phyloP scores from a whole-genome alignment of 2,329 filamentous ascomycete genomes.

The Raffaelea albimanens region DNA sequence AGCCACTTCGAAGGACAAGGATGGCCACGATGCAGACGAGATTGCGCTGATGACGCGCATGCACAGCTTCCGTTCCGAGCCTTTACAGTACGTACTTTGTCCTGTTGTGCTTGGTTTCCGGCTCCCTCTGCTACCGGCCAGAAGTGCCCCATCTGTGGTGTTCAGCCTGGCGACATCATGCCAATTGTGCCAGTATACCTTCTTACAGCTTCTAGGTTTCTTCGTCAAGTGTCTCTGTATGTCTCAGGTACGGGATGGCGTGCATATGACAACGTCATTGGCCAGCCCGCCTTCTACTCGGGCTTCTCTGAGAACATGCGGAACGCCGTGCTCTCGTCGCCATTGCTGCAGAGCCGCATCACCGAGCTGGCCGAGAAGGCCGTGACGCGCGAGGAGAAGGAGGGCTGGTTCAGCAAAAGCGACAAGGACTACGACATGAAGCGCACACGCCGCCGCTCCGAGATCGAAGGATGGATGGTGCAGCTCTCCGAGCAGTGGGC shows the following conservation, averaged over 20 bases:
- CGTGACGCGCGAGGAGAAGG: constrained; percentile 64
- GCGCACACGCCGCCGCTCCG: constrained; percentile 44
- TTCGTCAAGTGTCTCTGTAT: constrained; percentile 87
- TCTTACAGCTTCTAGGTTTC: constrained; percentile 67
- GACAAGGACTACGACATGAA: constrained; percentile 39
- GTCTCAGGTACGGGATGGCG: constrained; percentile 93
- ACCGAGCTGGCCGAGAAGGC: constrained; percentile 65
- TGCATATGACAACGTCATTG: constrained; percentile 81
- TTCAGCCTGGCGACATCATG: too few relatives aligned
- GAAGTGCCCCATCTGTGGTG: too few relatives aligned
- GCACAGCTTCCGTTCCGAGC: constrained; percentile 70
- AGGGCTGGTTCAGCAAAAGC: constrained; percentile 51
- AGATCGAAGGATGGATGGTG: constrained; percentile 63
- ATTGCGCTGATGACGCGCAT: constrained; percentile 71
- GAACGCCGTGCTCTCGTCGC: constrained; percentile 61
- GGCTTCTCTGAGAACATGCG: constrained; percentile 93
- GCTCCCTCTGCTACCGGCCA: too few relatives aligned
- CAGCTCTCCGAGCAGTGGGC: constrained; percentile 81
- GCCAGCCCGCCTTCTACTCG: constrained; percentile 85
- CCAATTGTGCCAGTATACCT: too few relatives aligned
- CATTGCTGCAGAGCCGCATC: constrained; percentile 66
- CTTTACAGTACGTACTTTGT: constrained; percentile 40
- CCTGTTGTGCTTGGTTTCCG: neutral
- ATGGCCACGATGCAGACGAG: constrained; percentile 34
- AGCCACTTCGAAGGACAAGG: constrained; percentile 15